Conservation (phyloP, 257 asterid species). For the Jaltomata sinuosa region DNA sequence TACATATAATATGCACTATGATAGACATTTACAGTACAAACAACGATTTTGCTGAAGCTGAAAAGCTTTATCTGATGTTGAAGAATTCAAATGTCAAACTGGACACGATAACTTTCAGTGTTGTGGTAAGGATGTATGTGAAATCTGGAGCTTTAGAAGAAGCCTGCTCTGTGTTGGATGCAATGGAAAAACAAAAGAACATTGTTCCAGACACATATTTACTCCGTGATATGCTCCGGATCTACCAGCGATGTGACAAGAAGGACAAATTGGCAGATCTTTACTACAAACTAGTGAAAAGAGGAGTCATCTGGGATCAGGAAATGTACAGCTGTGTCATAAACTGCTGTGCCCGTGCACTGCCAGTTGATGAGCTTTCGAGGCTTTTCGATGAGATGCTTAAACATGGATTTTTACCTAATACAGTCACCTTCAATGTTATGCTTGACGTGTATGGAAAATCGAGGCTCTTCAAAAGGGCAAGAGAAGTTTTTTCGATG, state of each 20-base stretch:
- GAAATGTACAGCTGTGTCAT: constrained; percentile 88
- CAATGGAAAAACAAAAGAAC: constrained; percentile 46
- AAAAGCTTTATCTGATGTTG: constrained; percentile 46
- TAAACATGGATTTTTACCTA: constrained; percentile 56
- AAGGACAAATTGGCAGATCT: constrained; percentile 49
- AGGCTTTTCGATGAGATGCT: constrained; percentile 83
- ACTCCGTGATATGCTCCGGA: constrained; percentile 78
- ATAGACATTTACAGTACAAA: constrained; percentile 64
- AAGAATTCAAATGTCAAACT: constrained; percentile 34
- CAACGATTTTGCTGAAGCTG: constrained; percentile 50
- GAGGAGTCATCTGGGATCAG: constrained; percentile 60
- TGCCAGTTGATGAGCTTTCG: constrained; percentile 87
- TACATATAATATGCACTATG: constrained; percentile 78
- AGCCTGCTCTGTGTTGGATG: constrained; percentile 55
- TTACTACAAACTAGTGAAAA: constrained; percentile 57
- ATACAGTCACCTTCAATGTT: constrained; percentile 58
- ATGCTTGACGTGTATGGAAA: constrained; percentile 77
- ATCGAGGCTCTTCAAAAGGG: constrained; percentile 61
- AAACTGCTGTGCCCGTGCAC: constrained; percentile 76
- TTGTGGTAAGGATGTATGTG: constrained; percentile 62
- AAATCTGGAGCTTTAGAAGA: constrained; percentile 55
- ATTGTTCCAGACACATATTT: constrained; percentile 78
- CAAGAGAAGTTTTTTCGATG: constrained; percentile 52
- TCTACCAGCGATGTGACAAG: constrained; percentile 59
- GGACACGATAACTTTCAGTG: constrained; percentile 74